These are phyloP conservation scores for Pseudotulostoma volvatum DNA, from an alignment of 495 filamentous ascomycete species.

Conservation along the genomic window DNA sequence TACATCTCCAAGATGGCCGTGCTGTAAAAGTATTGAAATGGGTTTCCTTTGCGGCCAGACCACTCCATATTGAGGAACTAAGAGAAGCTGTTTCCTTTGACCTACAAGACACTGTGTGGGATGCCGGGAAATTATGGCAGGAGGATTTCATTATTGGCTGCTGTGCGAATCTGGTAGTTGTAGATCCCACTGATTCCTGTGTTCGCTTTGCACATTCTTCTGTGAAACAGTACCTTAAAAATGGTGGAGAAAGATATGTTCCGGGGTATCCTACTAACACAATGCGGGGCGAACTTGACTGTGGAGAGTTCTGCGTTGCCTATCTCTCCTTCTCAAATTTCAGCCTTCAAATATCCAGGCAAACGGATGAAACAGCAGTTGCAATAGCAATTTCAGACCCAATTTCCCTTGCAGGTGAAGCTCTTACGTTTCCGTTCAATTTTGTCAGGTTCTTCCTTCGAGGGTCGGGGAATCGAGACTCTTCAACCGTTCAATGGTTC, in stretches of 20 bases:
- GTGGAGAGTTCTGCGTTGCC: no score
- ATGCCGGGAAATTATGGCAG: conserved; percentile 9
- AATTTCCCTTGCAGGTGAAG: no score
- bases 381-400: no score
- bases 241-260: conserved; percentile 1
- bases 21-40: conserved; percentile 11
- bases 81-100: conserved; percentile 19
- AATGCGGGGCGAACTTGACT: no score
- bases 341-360: conserved; percentile 7
- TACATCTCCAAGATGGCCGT: no score
- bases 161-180: conserved; percentile 17
- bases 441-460: no score
- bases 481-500: no score
- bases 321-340: conserved; percentile 15
- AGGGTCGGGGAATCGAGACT: no score
- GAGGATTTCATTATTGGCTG: conserved; percentile 13
- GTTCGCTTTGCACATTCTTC: no score
- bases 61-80: no score
- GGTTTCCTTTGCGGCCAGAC: conserved; percentile 14
- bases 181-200: conserved; percentile 12
- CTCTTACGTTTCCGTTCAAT: no score
- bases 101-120: conserved; percentile 10
- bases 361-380: neutral
- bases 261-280: conserved; percentile 2
- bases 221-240: conserved; percentile 14